These are phyloP conservation scores for Bipolaris zeicola DNA, from an alignment of 2,329 filamentous ascomycete genomes.

Conservation along the genomic window DNA sequence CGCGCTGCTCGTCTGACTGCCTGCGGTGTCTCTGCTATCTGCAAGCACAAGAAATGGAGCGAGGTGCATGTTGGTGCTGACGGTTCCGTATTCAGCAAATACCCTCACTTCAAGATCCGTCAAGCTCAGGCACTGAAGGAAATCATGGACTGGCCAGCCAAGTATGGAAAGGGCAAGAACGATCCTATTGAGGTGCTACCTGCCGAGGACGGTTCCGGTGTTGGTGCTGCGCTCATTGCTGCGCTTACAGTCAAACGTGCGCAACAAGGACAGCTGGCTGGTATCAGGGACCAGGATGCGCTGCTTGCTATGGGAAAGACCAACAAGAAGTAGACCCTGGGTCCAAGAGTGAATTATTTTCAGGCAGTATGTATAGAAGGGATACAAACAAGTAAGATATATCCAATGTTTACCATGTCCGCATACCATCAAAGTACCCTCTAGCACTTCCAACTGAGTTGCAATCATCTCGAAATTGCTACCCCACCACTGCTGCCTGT, in stretches of 20 bases:
- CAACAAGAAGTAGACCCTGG: constrained; percentile 3
- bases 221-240: constrained; percentile 95
- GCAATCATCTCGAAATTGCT: no score
- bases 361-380: background rate
- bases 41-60: constrained; percentile 91
- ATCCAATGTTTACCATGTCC: background rate
- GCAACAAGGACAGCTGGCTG: constrained; percentile 63
- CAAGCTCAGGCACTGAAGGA: constrained; percentile 89
- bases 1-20: constrained; percentile 90
- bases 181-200: constrained; percentile 85
- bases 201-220: constrained; percentile 94
- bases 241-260: constrained; percentile 68
- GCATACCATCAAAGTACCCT: background rate
- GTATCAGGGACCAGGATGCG: constrained; percentile 59
- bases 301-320: constrained; percentile 46
- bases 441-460: no score
- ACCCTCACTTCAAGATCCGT: constrained; percentile 95
- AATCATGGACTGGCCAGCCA: constrained; percentile 90
- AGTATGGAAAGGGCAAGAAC: constrained; percentile 67
- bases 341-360: background rate
- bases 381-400: background rate
- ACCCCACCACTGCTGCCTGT: no score
- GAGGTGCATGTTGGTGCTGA: constrained; percentile 94
- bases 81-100: constrained; percentile 98
- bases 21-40: constrained; percentile 94